phyloP scores from a whole-genome alignment of 208 protist species.

The Lotmaria passim region DNA sequence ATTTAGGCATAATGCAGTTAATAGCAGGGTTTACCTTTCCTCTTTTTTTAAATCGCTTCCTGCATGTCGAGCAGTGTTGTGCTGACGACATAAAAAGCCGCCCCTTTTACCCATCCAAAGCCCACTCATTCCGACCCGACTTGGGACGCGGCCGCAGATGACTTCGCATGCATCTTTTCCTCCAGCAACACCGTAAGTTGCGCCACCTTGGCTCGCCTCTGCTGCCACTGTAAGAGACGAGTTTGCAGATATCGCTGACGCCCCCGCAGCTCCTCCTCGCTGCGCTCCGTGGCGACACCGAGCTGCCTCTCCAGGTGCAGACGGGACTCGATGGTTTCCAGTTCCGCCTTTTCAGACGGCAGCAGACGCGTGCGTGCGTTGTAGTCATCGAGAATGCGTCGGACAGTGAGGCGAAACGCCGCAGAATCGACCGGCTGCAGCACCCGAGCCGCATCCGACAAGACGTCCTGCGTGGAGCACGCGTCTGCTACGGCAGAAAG shows the following conservation, averaged over 20 bases:
- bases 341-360: slow-evolving; percentile 35
- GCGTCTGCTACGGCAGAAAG: too few relatives aligned
- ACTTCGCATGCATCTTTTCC: slow-evolving; percentile 2
- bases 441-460: not conserved
- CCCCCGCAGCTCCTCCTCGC: slow-evolving; percentile 23
- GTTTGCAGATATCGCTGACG: slow-evolving; percentile 31
- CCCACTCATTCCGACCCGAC: not conserved
- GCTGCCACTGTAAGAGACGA: slow-evolving; percentile 41
- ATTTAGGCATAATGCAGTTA: too few relatives aligned
- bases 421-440: not conserved
- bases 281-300: not conserved
- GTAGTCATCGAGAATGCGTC: slow-evolving; percentile 26
- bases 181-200: slow-evolving; percentile 38
- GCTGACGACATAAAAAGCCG: too few relatives aligned
- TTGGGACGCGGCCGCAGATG: not conserved
- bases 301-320: slow-evolving; percentile 10
- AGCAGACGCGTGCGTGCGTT: slow-evolving; percentile 1
- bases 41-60: too few relatives aligned
- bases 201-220: slow-evolving; percentile 38
- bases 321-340: slow-evolving; percentile 22
- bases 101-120: too few relatives aligned
- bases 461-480: not conserved
- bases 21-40: too few relatives aligned
- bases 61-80: too few relatives aligned
- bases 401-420: slow-evolving; percentile 9